Evolutionary conservation across 371 early-diverging fungal genomes (phyloP).

Genomic region (Nematocida minor): DNA sequence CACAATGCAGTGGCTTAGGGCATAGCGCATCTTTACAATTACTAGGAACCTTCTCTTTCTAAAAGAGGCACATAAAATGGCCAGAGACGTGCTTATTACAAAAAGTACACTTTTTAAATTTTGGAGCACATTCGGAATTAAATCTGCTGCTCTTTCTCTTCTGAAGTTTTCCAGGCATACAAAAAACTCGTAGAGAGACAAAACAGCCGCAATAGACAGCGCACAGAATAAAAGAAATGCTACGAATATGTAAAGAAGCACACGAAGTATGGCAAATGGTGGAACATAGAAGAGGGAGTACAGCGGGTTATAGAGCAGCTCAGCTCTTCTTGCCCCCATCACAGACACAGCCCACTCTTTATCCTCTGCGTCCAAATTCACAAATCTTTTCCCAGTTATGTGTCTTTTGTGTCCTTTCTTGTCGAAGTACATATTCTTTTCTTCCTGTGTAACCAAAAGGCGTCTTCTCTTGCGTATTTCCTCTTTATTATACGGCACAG

Average conservation of each 20-base stretch:
- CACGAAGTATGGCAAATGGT: not conserved
- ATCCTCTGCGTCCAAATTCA: not conserved
- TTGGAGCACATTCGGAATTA: not conserved
- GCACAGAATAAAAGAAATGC: not conserved
- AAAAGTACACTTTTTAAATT: not conserved
- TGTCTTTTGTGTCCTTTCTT: not conserved
- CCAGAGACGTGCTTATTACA: not conserved
- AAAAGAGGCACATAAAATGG: not conserved
- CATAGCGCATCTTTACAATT: not conserved
- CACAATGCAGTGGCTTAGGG: not conserved
- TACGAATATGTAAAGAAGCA: not conserved
- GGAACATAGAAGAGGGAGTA: slow-evolving; percentile 24
- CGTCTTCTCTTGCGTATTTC: not conserved
- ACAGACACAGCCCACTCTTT: not conserved
- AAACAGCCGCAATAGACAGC: not conserved
- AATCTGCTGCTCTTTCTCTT: not conserved
- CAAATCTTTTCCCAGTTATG: not conserved
- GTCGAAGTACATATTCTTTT: slow-evolving; percentile 15
- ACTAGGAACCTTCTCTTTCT: not conserved
- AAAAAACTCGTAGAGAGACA: not conserved
- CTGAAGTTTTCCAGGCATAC: not conserved
- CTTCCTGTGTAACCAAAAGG: not conserved
- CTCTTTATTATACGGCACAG: not conserved
- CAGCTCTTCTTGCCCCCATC: not conserved
- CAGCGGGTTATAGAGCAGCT: slow-evolving; percentile 16